These are phyloP conservation scores for Pseudognaphalium luteoalbum DNA, from an alignment of 129 eudicot genomes.

Conservation along the genomic window DNA sequence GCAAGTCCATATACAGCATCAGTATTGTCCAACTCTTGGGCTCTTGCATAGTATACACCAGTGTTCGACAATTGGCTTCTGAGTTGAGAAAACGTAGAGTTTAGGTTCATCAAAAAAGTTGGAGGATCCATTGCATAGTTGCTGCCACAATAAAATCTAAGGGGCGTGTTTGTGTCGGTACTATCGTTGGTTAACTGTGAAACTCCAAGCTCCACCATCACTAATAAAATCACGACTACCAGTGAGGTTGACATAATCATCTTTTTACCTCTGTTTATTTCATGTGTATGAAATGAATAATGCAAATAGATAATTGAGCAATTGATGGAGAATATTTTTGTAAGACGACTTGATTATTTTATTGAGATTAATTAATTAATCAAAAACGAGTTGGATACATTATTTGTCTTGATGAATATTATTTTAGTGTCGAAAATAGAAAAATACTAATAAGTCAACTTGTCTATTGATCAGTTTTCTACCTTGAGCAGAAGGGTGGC, in stretches of 20 bases:
- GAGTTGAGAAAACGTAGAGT: conserved; percentile 51
- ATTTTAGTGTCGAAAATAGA: no score
- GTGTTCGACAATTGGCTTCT: conserved; percentile 38
- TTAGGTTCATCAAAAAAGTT: conserved; percentile 44
- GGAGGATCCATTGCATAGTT: conserved; percentile 39
- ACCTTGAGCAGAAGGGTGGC: no score
- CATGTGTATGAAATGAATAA: no score
- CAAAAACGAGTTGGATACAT: no score
- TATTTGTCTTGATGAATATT: no score
- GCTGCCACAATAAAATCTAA: conserved; percentile 52
- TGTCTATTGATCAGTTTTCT: no score
- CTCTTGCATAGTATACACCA: conserved; percentile 46
- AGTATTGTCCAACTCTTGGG: conserved; percentile 48
- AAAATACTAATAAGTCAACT: no score
- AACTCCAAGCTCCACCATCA: conserved; percentile 1
- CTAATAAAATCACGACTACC: conserved; percentile 10
- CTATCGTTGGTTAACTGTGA: conserved; percentile 20
- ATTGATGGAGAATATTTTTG: neutral
- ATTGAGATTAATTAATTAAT: no score
- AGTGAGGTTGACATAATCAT: neutral
- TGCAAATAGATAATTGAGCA: no score
- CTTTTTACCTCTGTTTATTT: no score
- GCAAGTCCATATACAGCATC: conserved; percentile 62
- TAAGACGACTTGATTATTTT: no score
- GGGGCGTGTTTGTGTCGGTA: conserved; percentile 15